Evolutionary conservation across 2,329 filamentous ascomycete species (phyloP), one percentile per base, ranked within the genome.

Genomic region (Chaetomium olivaceum): DNA sequence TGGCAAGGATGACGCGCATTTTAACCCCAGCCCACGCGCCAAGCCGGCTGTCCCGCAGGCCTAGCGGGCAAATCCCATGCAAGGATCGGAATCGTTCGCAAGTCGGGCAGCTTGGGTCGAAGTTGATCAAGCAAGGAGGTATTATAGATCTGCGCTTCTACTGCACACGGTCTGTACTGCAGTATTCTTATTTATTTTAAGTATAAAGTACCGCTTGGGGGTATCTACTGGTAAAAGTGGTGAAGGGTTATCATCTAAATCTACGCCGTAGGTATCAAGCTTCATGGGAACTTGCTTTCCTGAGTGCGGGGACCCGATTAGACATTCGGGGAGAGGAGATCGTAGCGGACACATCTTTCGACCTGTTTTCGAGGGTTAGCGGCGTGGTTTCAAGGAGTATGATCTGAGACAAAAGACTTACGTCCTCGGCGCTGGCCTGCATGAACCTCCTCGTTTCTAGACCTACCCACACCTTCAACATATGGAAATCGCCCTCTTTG

Each of bases 391-490:
- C 50, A 9, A 58, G 8, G 36, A 59, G 14, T 7, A 11, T 16
- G 23, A 8, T 29, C 2, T 11, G 14, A 21, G 54, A 50, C 16
- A 12, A n/a, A 29, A 12, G 58, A 83, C 88, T 83, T 76, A 93
- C 91, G 77, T 93, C 93, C 75, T 96, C 92, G 62, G 96, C 87
- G 69, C 92, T 96, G 54, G 92, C 92, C 78, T 96, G 92, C 79
- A 97, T 84, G 78, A 96, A 95, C 71, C 90, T 89, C 68, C 94
- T 85, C 58, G 93, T 91, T 80, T 98, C 94, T 12, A 98, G 81
- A 1, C 94, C 93, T 66, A 91, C 87, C 94, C 94, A 98, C 5
- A 97, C 89, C 73, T 92, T 88, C 71, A 97, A 80, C 90, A 98
- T 95, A 52, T 88, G 90, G 68, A 91, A 91, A 73, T 93, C 91